Evolutionary conservation across 805 yeast species (phyloP), one percentile per base, ranked within the genome.

Genomic region (Ogataea sp.): DNA sequence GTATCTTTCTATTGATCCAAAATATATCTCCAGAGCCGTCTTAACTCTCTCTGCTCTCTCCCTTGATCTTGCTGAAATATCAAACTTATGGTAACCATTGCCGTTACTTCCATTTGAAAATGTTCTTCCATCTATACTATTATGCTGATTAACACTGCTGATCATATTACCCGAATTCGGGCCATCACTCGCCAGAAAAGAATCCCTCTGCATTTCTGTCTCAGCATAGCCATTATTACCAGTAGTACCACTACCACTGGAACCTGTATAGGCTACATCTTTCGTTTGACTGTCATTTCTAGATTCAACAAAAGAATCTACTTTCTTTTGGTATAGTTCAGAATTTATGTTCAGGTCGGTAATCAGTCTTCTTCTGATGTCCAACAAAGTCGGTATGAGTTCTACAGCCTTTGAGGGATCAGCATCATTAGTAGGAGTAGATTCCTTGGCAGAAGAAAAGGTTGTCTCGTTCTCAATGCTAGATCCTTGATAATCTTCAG

Each of bases 11-110:
- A 78, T 43, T 37, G 68, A 61, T 14, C 61, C 54, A 50, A 75
- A 79, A 50, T 73, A 76, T 42, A 69, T 59, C 23, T 70, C 73
- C 9, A 80, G 43, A 49, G 68, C 61, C 11, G 65, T 51, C 40
- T 68, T 67, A 15, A 74, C 77, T 40, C 65, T 64, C 37, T 72
- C 77, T 0, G 76, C 78, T 37, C 81, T 50, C 20, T 62, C 56
- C 11, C 65, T 46, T 1, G 76, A 63, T 4, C 62, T 50, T 20
- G 60, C 58, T 4, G 74, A 59, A 1, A 62, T 49, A 17, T 25
- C 24, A 14, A 20, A 8, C 11, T 4, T n/a, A 28, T 28, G 18
- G 16, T n/a, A 15, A 6, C 3, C 6, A 18, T 18, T 23, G 10
- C 10, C 10, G 25, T 23, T 23, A 23, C 10, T 23, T 23, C 10